These are phyloP conservation scores for Trichosporon sp. DNA, from an alignment of 1,284 basidiomycete species.

Conservation along the genomic window DNA sequence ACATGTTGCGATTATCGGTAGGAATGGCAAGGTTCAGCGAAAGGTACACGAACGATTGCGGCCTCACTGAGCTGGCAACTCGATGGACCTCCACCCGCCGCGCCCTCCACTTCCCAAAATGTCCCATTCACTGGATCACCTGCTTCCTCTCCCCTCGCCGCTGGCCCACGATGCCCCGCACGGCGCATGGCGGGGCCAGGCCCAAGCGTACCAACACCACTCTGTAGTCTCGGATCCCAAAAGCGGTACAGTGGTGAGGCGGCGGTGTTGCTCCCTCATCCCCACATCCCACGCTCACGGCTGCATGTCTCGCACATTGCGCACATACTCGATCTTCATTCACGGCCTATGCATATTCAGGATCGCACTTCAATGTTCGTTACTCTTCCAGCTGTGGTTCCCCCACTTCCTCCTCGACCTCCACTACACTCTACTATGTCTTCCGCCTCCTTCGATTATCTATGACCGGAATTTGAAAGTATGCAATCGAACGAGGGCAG, in stretches of 20 bases:
- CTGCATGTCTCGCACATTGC: background rate
- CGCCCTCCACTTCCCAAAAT: constrained; percentile 1
- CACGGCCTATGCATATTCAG: background rate
- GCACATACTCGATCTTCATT: background rate
- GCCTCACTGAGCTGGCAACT: background rate
- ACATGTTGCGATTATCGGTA: constrained; percentile 19
- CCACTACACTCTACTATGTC: background rate
- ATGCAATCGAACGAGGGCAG: background rate
- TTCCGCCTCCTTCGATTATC: background rate
- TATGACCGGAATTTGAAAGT: background rate
- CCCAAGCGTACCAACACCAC: background rate
- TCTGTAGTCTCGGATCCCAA: background rate
- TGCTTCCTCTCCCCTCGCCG: background rate
- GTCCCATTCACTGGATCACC: background rate
- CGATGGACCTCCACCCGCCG: background rate
- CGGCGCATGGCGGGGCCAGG: background rate
- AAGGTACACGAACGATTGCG: background rate
- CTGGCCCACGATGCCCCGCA: background rate
- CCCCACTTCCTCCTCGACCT: background rate
- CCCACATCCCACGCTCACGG: background rate
- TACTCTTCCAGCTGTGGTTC: background rate
- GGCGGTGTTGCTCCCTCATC: background rate
- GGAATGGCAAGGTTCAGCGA: background rate
- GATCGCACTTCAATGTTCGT: background rate
- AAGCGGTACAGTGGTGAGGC: background rate